Evolutionary conservation across 495 filamentous ascomycete genomes (phyloP).

Genomic region (Annulohypoxylon moriforme): DNA sequence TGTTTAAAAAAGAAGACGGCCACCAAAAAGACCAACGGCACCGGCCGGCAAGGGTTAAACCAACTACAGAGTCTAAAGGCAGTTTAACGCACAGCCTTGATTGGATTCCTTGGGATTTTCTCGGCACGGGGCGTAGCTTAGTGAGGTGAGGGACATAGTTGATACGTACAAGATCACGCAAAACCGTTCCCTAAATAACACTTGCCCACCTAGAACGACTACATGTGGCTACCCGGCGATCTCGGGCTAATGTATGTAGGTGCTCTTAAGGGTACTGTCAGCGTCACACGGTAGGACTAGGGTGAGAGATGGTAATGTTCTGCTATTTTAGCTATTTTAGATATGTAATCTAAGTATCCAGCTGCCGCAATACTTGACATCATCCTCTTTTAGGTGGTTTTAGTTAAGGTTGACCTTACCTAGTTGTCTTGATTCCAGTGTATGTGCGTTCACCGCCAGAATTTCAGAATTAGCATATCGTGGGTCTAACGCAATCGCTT

Average conservation of each 20-base stretch:
- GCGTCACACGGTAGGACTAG: constrained; percentile 3
- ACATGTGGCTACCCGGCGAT: constrained; percentile 27
- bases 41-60: constrained; percentile 10
- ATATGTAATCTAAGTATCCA: background rate
- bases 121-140: background rate
- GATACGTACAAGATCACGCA: constrained; percentile 19
- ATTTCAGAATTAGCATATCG: constrained; percentile 12
- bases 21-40: constrained; percentile 12
- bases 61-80: constrained; percentile 8
- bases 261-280: constrained; percentile 16
- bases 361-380: constrained; percentile 8
- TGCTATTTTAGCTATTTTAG: background rate
- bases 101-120: background rate
- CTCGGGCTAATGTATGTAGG: constrained; percentile 33
- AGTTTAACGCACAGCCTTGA: background rate
- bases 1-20: background rate
- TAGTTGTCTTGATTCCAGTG: background rate
- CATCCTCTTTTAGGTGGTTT: constrained; percentile 11
- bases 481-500: background rate
- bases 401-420: background rate
- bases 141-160: background rate
- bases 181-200: constrained; percentile 4
- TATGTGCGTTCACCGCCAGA: constrained; percentile 38
- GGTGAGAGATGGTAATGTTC: constrained; percentile 11
- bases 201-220: background rate